phyloP scores from a whole-genome alignment of 139 green algal genomes.

The Chloropicon primus region DNA sequence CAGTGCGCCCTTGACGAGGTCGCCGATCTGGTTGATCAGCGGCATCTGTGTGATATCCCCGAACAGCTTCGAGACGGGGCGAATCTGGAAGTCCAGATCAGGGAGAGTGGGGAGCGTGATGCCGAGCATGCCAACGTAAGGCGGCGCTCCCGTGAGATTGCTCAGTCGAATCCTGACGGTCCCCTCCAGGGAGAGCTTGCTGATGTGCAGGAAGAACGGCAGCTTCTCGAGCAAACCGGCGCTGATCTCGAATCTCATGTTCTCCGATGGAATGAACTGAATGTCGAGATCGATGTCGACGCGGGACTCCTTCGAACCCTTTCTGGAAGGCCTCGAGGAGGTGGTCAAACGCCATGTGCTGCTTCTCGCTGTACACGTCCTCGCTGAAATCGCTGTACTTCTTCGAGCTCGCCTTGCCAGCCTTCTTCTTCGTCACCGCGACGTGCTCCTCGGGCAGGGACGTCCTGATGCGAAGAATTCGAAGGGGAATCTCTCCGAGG shows the following conservation, averaged over 20 bases:
- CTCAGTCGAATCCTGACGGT: not conserved
- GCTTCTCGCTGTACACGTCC: not conserved
- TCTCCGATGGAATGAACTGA: not conserved
- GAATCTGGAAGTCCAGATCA: not conserved
- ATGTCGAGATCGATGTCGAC: not conserved
- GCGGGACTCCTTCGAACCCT: not conserved
- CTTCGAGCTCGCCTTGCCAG: not conserved
- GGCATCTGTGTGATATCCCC: not conserved
- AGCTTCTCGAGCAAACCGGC: not conserved
- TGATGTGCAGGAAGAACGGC: not conserved
- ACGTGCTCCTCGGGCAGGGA: not conserved
- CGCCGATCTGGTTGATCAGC: not conserved
- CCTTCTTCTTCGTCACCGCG: not conserved
- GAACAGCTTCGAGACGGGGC: not conserved
- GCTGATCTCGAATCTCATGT: not conserved
- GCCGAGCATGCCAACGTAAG: not conserved
- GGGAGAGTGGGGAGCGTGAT: not conserved
- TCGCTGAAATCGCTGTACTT: not conserved
- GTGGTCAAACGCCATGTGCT: not conserved
- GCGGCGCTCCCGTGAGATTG: not conserved
- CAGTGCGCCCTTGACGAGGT: not conserved
- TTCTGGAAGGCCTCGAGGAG: not conserved
- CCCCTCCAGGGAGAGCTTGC: not conserved
- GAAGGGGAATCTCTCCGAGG: not conserved
- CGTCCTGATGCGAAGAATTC: not conserved